Evolutionary conservation across 2,329 filamentous ascomycete genomes (phyloP).

Genomic region (Sphaceloma murrayae): DNA sequence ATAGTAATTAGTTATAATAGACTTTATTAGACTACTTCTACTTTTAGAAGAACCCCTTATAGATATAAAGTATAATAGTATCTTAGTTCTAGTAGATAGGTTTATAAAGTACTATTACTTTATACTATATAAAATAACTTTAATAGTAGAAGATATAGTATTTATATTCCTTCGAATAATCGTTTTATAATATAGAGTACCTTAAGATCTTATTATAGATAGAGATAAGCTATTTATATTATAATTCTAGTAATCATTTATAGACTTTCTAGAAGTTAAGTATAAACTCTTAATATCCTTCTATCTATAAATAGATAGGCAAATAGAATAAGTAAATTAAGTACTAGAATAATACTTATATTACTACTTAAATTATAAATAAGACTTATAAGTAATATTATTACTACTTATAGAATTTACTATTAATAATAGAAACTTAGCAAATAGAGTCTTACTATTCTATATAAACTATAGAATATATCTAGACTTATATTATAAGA

Average conservation of each 20-base stretch:
- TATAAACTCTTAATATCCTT: slow-evolving; percentile 17
- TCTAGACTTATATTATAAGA: background rate
- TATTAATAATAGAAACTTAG: slow-evolving; percentile 15
- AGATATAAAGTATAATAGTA: slow-evolving; percentile 4
- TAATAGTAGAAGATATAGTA: background rate
- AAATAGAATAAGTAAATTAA: slow-evolving; percentile 18
- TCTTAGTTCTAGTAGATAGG: slow-evolving; percentile 3
- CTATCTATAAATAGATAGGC: slow-evolving; percentile 19
- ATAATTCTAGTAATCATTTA: slow-evolving; percentile 16
- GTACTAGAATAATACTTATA: slow-evolving; percentile 19
- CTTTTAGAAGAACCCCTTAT: slow-evolving; percentile 6
- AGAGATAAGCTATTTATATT: slow-evolving; percentile 17
- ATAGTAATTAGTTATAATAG: slow-evolving; percentile 1
- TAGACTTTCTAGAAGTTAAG: slow-evolving; percentile 7
- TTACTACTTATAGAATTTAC: slow-evolving; percentile 9
- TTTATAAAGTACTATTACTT: slow-evolving; percentile 7
- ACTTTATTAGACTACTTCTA: slow-evolving; percentile 3
- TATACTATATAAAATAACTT: background rate
- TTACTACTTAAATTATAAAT: slow-evolving; percentile 1
- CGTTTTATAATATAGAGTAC: slow-evolving; percentile 7
- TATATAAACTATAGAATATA: slow-evolving; percentile 3
- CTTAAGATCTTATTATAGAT: slow-evolving; percentile 7
- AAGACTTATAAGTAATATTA: slow-evolving; percentile 12
- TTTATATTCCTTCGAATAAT: slow-evolving; percentile 12
- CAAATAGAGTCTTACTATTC: background rate